These are phyloP conservation scores for Lasiosphaeria hispida DNA, from an alignment of 495 filamentous ascomycete genomes.

Conservation along the genomic window DNA sequence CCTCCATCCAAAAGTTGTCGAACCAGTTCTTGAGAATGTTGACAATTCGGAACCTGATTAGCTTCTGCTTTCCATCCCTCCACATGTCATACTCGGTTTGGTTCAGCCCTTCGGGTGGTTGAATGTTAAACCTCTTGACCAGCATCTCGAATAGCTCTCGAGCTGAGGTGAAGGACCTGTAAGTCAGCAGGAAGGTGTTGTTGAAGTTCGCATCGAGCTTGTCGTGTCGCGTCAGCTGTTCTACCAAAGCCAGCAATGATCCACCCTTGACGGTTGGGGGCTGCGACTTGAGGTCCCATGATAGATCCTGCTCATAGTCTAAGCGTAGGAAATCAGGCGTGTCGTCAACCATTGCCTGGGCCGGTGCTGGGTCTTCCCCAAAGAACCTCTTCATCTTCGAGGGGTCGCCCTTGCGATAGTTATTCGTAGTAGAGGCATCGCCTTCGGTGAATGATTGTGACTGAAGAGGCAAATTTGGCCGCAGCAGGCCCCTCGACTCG, in stretches of 20 bases:
- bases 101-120: conserved; percentile 82
- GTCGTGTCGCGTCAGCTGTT: conserved; percentile 93
- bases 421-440: conserved; percentile 51
- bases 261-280: conserved; percentile 79
- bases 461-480: conserved; percentile 44
- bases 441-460: conserved; percentile 68
- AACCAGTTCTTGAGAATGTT: conserved; percentile 99
- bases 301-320: conserved; percentile 86
- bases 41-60: conserved; percentile 91
- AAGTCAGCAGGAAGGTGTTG: conserved; percentile 95
- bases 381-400: conserved; percentile 88
- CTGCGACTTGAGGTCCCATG: conserved; percentile 76
- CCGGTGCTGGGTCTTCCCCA: conserved; percentile 71
- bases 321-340: conserved; percentile 79
- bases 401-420: conserved; percentile 64
- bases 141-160: conserved; percentile 89
- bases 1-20: conserved; percentile 98
- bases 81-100: conserved; percentile 77
- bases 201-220: conserved; percentile 94
- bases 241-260: conserved; percentile 85
- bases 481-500: conserved; percentile 41
- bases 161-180: conserved; percentile 89
- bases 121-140: conserved; percentile 84
- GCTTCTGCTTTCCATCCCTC: conserved; percentile 91
- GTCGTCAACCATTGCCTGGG: conserved; percentile 62